Evolutionary conservation across 2,329 filamentous ascomycete species (phyloP), one percentile per base, ranked within the genome.

Genomic region (Fusarium sp.): DNA sequence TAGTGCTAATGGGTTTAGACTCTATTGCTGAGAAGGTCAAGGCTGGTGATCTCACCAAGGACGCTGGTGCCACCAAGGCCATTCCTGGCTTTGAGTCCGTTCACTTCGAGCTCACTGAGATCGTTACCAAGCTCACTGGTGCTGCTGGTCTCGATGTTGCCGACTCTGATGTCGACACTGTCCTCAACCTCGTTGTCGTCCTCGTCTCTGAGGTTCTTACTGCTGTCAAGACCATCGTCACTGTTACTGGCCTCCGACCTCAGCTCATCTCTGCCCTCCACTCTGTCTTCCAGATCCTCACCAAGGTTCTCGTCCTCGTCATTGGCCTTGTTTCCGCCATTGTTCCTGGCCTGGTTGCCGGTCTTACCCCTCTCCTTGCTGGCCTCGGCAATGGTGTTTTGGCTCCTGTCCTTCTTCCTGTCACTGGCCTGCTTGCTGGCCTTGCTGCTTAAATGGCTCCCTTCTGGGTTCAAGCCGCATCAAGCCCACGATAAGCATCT

Each of bases 271-370:
- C 75, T 22, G 45, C 79, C 63, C 73, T 79, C 47, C 69, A 74
- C 71, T 74, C 75, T 45, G 69, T 80, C 69, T 73, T 80, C 70
- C 61, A 52, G 61, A 71, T 79, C 47, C 65, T 80, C 39, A 49
- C 74, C 63, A 72, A 76, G 55, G 60, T 80, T 22, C 65, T 79
- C 13, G 44, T 39, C 20, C 69, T 76, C 5, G 65, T 79, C 69
- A 70, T 68, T 25, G 75, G 69, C 35, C 69, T 78, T 33, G 57
- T 79, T 14, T 46, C 41, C 22, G 73, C 44, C 35, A 63, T 77
- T 53, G 45, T 79, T n/a, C 76, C 78, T 46, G 75, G 70, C 13
- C 67, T 80, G 27, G 31, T 78, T 36, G 65, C 68, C 52, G 71
- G 55, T 33, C 77, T 79, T 18, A 58, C 54, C 45, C 78, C 78